Percentiles rank a stretch among this genome's conserved stretches.
phyloP scores from a whole-genome alignment of 2,329 filamentous ascomycete genomes.

The Ascochyta clinopodiicola region DNA sequence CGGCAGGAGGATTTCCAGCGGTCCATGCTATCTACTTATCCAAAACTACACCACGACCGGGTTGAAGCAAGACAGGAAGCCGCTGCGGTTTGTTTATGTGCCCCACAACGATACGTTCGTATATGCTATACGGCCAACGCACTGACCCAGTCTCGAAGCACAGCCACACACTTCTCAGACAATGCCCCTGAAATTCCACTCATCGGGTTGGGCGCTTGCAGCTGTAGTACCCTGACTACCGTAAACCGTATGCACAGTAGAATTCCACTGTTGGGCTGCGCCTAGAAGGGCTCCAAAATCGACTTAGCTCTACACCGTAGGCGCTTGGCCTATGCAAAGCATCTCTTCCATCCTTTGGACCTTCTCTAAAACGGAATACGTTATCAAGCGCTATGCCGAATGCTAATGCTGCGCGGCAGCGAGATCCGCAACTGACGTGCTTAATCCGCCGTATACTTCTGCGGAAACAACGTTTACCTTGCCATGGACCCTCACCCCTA shows the following conservation, averaged over 20 bases:
- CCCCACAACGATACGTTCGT: slow-evolving; percentile 14
- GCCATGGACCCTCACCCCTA: too few species aligned
- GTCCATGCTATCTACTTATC: not conserved
- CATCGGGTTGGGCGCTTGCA: not conserved
- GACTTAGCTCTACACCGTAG: too few species aligned
- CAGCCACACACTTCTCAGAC: slow-evolving; percentile 10
- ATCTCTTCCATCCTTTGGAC: too few species aligned
- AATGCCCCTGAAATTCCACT: not conserved
- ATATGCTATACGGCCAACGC: slow-evolving; percentile 16
- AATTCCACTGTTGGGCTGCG: not conserved
- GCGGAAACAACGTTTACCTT: too few species aligned
- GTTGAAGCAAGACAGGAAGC: not conserved
- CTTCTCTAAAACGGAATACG: too few species aligned
- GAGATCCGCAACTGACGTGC: too few species aligned
- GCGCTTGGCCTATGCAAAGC: too few species aligned
- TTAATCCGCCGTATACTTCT: too few species aligned
- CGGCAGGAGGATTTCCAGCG: not conserved
- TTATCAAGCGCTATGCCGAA: too few species aligned
- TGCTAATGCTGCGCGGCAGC: too few species aligned
- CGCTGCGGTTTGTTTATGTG: not conserved
- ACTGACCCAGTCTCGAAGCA: slow-evolving; percentile 10
- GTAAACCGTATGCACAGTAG: slow-evolving; percentile 6
- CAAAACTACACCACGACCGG: not conserved
- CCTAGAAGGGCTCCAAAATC: too few species aligned
- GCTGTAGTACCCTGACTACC: not conserved